Conservation (phyloP, 1,139 yeast species). For the Taiozyma sp. region DNA sequence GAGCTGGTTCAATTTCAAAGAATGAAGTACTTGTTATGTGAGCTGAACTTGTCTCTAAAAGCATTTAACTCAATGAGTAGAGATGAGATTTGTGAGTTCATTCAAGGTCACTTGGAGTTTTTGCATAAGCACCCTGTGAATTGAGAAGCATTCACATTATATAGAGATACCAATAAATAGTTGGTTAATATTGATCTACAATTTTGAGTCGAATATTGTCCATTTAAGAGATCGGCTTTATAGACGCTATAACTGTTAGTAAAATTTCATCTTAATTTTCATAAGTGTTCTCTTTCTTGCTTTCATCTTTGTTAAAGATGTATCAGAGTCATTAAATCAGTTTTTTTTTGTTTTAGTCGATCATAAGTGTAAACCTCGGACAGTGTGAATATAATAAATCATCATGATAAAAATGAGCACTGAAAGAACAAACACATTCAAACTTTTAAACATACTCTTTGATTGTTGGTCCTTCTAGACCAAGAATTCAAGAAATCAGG, state of each 20-base stretch:
- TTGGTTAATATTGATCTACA: neutral
- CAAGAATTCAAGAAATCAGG: neutral
- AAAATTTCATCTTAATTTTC: neutral
- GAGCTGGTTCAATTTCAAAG: slow-evolving; percentile 56
- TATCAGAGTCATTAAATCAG: slow-evolving; percentile 84
- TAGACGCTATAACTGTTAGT: neutral
- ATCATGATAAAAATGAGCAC: slow-evolving; percentile 32
- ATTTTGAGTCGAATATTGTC: no score
- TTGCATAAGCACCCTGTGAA: slow-evolving; percentile 27
- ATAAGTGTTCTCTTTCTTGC: neutral
- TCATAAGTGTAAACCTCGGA: slow-evolving; percentile 51
- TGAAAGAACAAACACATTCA: neutral
- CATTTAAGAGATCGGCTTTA: neutral
- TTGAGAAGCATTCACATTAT: neutral
- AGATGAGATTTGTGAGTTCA: slow-evolving; percentile 42
- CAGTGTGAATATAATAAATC: slow-evolving; percentile 60
- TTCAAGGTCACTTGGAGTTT: slow-evolving; percentile 38
- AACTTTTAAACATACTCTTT: neutral
- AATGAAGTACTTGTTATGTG: slow-evolving; percentile 53
- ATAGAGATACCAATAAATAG: neutral
- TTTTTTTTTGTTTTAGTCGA: slow-evolving; percentile 39
- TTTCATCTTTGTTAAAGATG: neutral
- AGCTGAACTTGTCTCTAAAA: slow-evolving; percentile 39
- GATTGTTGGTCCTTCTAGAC: neutral
- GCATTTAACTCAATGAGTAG: slow-evolving; percentile 42